These are phyloP conservation scores for Lactarius trivialis DNA, from an alignment of 768 basidiomycete genomes.

Conservation along the genomic window DNA sequence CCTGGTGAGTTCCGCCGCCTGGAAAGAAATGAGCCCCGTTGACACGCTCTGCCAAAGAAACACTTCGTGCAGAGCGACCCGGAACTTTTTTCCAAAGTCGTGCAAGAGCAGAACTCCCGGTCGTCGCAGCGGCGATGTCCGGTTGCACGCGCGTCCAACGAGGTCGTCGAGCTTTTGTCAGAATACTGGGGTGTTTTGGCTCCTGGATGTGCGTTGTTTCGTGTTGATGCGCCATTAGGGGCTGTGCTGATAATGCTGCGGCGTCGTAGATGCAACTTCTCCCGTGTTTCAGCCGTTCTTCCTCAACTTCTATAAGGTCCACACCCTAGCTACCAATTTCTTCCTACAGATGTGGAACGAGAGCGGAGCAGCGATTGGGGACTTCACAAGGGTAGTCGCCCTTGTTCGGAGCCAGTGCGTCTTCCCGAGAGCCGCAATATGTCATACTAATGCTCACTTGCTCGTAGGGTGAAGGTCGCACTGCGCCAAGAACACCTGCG, in stretches of 20 bases:
- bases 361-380: conserved; percentile 66
- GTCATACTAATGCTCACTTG: not conserved
- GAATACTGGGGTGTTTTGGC: conserved; percentile 84
- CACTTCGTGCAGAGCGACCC: conserved; percentile 62
- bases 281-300: conserved; percentile 84
- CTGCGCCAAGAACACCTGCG: conserved; percentile 67
- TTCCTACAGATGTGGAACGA: conserved; percentile 93
- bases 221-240: not conserved
- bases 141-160: conserved; percentile 75
- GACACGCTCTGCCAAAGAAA: conserved; percentile 36
- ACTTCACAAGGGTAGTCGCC: conserved; percentile 73
- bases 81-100: conserved; percentile 71
- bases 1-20: conserved; percentile 41
- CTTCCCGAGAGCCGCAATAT: not conserved
- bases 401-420: conserved; percentile 82
- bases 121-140: conserved; percentile 73
- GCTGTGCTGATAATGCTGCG: conserved; percentile 5
- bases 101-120: conserved; percentile 74
- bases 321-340: conserved; percentile 74
- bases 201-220: conserved; percentile 60
- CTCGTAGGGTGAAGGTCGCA: conserved; percentile 63
- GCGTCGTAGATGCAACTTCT: conserved; percentile 59
- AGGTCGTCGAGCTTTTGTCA: conserved; percentile 76
- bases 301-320: conserved; percentile 75
- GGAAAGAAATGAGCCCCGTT: not conserved